A percentile compares a stretch with the other conserved stretches of the same genome.
Evolutionary conservation across 2,329 filamentous ascomycete genomes (phyloP).

Genomic region (Plectosphaerella cucumerina): DNA sequence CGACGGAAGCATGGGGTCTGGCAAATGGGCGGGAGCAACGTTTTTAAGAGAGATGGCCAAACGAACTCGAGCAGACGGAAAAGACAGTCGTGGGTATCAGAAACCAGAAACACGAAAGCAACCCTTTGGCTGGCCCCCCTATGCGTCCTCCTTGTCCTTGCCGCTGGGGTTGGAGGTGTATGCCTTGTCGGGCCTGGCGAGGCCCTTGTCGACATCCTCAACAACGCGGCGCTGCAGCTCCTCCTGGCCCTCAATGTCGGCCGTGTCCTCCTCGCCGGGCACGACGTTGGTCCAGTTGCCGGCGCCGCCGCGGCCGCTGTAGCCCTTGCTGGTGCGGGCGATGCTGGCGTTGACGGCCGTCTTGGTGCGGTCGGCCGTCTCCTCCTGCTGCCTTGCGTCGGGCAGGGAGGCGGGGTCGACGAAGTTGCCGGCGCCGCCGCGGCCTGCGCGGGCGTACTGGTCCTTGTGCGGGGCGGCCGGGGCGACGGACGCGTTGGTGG

Average conservation of each 20-base stretch:
- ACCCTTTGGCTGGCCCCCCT: background rate
- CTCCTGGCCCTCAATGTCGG: constrained; percentile 24
- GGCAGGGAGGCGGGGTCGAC: constrained; percentile 31
- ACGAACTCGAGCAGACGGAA: constrained; percentile 5
- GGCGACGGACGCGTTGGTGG: constrained; percentile 13
- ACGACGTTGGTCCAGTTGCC: constrained; percentile 43
- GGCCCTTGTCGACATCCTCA: constrained; percentile 42
- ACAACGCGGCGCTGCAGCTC: constrained; percentile 37
- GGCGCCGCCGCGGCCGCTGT: constrained; percentile 51
- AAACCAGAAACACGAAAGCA: constrained; percentile 2
- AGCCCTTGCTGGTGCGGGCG: constrained; percentile 13
- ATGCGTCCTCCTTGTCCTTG: constrained; percentile 13
- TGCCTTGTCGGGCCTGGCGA: constrained; percentile 41
- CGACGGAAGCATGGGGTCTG: too few relatives aligned
- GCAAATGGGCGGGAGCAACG: too few relatives aligned
- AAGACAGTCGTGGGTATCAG: constrained; percentile 12
- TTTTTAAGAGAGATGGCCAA: background rate
- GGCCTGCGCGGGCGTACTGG: constrained; percentile 41
- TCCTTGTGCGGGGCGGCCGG: constrained; percentile 17
- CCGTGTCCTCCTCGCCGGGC: constrained; percentile 16
- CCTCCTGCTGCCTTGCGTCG: constrained; percentile 25
- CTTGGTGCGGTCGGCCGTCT: constrained; percentile 26
- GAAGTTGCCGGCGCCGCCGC: constrained; percentile 62
- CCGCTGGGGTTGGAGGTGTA: constrained; percentile 26
- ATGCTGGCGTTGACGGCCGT: constrained; percentile 27